phyloP scores from a whole-genome alignment of 202 grass and related monocot genomes.

The Musa balbisiana region DNA sequence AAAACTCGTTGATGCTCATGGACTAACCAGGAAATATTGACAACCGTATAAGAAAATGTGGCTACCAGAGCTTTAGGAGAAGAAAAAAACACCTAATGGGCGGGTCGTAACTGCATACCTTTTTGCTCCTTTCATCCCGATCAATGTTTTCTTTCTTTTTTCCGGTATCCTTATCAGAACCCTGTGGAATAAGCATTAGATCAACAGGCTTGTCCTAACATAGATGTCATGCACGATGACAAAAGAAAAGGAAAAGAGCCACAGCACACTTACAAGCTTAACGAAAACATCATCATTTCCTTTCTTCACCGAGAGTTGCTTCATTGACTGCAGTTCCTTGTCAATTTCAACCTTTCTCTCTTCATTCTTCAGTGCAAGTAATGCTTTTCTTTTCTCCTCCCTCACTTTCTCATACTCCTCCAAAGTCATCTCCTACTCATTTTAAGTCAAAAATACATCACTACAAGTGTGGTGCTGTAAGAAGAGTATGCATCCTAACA shows the following conservation, averaged over 20 bases:
- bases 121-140: conserved; percentile 9
- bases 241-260: not conserved
- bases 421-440: conserved; percentile 16
- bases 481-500: not conserved
- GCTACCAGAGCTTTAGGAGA: not conserved
- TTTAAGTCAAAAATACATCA: not conserved
- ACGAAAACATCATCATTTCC: not conserved
- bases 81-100: not conserved
- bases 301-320: conserved; percentile 9
- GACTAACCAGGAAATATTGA: not conserved
- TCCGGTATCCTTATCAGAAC: conserved; percentile 3
- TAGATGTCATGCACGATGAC: no score
- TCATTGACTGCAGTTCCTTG: conserved; percentile 6
- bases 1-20: conserved; percentile 9
- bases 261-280: not conserved
- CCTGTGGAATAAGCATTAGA: not conserved
- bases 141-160: conserved; percentile 5
- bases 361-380: conserved; percentile 4
- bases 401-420: conserved; percentile 18
- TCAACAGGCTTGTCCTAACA: not conserved
- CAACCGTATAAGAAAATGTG: not conserved
- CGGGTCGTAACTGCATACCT: not conserved
- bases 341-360: conserved; percentile 20
- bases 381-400: conserved; percentile 17
- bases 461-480: not conserved